Percentiles rank a stretch among this genome's conserved stretches.
phyloP scores from a whole-genome alignment of 2,329 filamentous ascomycete genomes.

The Cryphonectria carpinicola region DNA sequence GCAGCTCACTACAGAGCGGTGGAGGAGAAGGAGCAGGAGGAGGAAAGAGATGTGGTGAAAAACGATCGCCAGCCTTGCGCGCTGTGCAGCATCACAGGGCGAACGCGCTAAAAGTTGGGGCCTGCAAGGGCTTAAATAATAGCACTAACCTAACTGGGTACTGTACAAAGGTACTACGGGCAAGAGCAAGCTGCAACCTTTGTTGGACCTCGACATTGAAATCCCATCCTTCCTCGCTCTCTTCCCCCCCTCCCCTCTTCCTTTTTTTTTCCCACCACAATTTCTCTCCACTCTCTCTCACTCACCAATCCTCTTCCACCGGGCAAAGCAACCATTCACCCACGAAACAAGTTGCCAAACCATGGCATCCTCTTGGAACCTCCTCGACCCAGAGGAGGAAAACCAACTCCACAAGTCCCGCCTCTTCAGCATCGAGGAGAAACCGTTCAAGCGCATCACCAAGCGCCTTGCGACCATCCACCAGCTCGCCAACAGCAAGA shows the following conservation, averaged over 20 bases:
- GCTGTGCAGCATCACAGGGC: background rate
- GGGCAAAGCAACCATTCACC: background rate
- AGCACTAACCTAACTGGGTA: background rate
- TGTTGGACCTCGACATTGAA: background rate
- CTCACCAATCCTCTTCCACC: too few species aligned
- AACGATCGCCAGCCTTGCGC: background rate
- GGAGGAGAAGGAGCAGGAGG: background rate
- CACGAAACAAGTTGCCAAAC: conserved; percentile 9
- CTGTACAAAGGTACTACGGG: background rate
- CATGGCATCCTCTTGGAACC: conserved; percentile 58
- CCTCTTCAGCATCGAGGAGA: conserved; percentile 87
- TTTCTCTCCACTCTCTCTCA: background rate
- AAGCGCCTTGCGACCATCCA: conserved; percentile 75
- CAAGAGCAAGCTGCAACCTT: conserved; percentile 2
- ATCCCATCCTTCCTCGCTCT: background rate
- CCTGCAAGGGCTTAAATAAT: background rate
- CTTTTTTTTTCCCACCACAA: background rate
- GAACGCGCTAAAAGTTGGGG: background rate
- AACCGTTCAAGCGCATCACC: conserved; percentile 86
- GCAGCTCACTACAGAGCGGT: too few species aligned
- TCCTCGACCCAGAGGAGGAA: conserved; percentile 76
- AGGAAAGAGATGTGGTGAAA: background rate
- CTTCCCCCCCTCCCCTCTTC: background rate
- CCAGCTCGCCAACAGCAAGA: conserved; percentile 59
- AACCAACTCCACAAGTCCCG: conserved; percentile 86